phyloP scores from a whole-genome alignment of 306 rosid species.

The Cicer yamashitae region DNA sequence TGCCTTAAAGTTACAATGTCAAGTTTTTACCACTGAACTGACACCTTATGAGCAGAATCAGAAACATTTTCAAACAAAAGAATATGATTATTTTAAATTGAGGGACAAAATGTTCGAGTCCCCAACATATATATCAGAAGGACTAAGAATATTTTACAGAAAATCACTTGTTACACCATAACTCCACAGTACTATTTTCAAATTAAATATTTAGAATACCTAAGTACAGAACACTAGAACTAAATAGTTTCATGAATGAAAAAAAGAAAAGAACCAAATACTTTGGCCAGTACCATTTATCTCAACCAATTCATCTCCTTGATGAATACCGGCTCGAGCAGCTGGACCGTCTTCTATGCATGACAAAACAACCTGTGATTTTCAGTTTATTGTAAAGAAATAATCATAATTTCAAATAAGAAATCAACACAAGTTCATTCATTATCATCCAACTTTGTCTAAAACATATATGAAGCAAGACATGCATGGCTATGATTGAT shows the following conservation, averaged over 20 bases:
- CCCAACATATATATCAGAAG: background rate
- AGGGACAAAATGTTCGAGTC: background rate
- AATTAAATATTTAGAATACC: background rate
- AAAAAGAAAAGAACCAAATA: slow-evolving; percentile 9
- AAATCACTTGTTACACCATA: background rate
- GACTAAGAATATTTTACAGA: background rate
- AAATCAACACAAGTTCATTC: slow-evolving; percentile 5
- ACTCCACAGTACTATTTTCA: background rate
- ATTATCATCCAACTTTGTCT: background rate
- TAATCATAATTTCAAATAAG: background rate
- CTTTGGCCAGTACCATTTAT: slow-evolving; percentile 67
- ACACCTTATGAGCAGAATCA: slow-evolving; percentile 1
- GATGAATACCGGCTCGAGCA: slow-evolving; percentile 91
- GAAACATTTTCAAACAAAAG: slow-evolving; percentile 35
- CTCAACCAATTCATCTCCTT: slow-evolving; percentile 94
- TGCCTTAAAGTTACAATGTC: too few relatives aligned
- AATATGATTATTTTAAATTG: slow-evolving; percentile 9
- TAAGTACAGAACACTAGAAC: slow-evolving; percentile 21
- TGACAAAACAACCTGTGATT: slow-evolving; percentile 82
- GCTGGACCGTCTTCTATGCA: slow-evolving; percentile 90
- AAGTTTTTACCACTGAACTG: too few relatives aligned
- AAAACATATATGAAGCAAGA: background rate
- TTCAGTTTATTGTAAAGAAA: slow-evolving; percentile 7
- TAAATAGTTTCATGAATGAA: background rate
- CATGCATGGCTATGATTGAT: slow-evolving; percentile 16